These are phyloP conservation scores for Fusarium staphyleae DNA, from an alignment of 2,329 filamentous ascomycete species.

Conservation along the genomic window DNA sequence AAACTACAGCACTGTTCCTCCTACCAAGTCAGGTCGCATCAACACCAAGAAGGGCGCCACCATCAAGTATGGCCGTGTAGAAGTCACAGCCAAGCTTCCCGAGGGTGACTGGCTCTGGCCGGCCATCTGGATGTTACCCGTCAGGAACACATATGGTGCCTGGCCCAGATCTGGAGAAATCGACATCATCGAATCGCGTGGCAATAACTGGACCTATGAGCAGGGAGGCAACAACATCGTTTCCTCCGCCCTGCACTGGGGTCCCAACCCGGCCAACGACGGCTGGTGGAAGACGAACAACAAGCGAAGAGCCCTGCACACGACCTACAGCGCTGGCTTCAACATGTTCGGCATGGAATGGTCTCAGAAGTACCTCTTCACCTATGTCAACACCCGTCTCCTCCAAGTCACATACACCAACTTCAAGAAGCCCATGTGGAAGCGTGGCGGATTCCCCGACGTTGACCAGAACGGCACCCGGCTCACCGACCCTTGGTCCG, in stretches of 20 bases:
- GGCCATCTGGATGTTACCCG: conserved; percentile 90
- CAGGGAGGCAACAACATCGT: conserved; percentile 84
- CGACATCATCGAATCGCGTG: conserved; percentile 80
- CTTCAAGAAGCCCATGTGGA: conserved; percentile 72
- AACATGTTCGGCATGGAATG: conserved; percentile 86
- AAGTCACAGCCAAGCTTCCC: conserved; percentile 79
- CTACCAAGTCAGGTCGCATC: conserved; percentile 79
- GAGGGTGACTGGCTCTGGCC: conserved; percentile 88
- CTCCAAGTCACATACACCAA: conserved; percentile 82
- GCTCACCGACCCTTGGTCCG: conserved; percentile 68
- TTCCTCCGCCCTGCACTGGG: conserved; percentile 83
- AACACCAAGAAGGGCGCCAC: conserved; percentile 73
- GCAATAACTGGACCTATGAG: conserved; percentile 79
- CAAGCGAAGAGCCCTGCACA: conserved; percentile 77
- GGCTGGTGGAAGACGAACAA: conserved; percentile 85
- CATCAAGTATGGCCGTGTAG: conserved; percentile 82
- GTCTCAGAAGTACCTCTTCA: conserved; percentile 88
- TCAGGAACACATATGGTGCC: conserved; percentile 71
- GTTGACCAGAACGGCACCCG: conserved; percentile 70
- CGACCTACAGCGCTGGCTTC: conserved; percentile 71
- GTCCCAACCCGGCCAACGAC: conserved; percentile 74
- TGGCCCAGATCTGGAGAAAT: conserved; percentile 87
- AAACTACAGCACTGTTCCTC: conserved; percentile 78
- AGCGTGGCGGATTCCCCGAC: conserved; percentile 71
- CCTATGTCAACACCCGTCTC: conserved; percentile 81